phyloP scores from a whole-genome alignment of 179 eudicot species.

The Vitellaria paradoxa region DNA sequence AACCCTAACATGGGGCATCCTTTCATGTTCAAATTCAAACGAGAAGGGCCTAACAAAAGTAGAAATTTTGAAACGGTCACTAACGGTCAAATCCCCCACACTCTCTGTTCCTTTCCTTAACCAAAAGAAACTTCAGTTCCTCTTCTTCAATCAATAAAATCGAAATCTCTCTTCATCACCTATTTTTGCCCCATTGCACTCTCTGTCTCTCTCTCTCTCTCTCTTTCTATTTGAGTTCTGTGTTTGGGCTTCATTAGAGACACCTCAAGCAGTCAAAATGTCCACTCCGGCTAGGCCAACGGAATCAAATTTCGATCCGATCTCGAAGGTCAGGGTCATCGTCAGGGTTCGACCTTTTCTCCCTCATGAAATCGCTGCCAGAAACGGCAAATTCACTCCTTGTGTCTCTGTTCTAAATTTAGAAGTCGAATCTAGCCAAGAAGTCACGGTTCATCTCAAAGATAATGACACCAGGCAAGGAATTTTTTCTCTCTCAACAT shows the following conservation, averaged over 20 bases:
- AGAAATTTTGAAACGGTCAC: background rate
- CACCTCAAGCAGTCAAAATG: background rate
- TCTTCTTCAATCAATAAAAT: background rate
- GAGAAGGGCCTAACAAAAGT: too few species aligned
- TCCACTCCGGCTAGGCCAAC: constrained; percentile 35
- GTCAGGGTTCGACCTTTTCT: constrained; percentile 82
- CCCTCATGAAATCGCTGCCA: constrained; percentile 35
- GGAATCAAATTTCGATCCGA: constrained; percentile 7
- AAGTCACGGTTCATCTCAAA: constrained; percentile 73
- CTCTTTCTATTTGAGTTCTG: background rate
- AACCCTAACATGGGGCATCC: too few species aligned
- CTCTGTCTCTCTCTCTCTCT: constrained; percentile 19
- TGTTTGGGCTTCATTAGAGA: background rate
- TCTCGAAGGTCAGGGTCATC: constrained; percentile 69
- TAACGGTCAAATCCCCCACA: constrained; percentile 18
- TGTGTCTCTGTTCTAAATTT: constrained; percentile 45
- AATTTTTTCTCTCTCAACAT: background rate
- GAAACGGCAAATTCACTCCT: constrained; percentile 29
- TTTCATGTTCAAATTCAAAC: constrained; percentile 3
- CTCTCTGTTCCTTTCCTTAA: background rate
- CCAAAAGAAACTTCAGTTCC: too few species aligned
- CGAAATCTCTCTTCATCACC: background rate
- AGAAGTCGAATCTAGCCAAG: constrained; percentile 24
- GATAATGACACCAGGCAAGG: constrained; percentile 66
- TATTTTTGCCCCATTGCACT: background rate